Base-by-base conservation (phyloP, 225 moss, liverwort and hornwort species). In the Physcomitrium patens region DNA sequence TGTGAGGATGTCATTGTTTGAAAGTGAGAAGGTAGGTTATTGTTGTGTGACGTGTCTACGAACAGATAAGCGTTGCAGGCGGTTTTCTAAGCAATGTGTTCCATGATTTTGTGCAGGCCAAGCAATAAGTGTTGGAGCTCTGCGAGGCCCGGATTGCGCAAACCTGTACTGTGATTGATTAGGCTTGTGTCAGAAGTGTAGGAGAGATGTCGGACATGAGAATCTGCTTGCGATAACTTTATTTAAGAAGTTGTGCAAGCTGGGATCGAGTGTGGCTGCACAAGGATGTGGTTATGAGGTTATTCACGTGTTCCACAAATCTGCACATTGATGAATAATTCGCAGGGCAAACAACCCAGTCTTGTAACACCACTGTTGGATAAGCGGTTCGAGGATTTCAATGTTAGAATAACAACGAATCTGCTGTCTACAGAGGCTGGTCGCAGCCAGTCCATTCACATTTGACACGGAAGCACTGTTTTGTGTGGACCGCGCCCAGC, bases 251-350 rank as follows among this genome's bases (percentile, higher is more conserved):
- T 77, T 73, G 27, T 77, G 69, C 76, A 77, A 81, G 72, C 68
- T 76, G 70, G 70, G 75, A 57, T 70, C 70, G 80, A 65, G 70
- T 65, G 51, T 80, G 75, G 70, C 51, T 57, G 50, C 50, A 65
- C 64, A 64, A 69, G 69, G 31, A 42, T 75, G 56, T 71, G 44
- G 27, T 51, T 64, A 50, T 65, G 17, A 20, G 42, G 54, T 69
- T 74, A 55, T 69, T 69, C 9, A 60, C 62, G 45, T 49, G 31
- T 37, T 37, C 31, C 31, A 37, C 31, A 7, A 37, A 37, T 3
- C 31, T 37, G 31, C 31, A 37, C 31, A 37, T 37, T 37, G 31
- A 37, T 37, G 31, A 37, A 37, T 37, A 37, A 37, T 37, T 37
- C 5, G 31, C 31, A 37, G 7, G 31, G 31, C 7, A 1, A 1